These are phyloP conservation scores for Hylodesmum podocarpum DNA, from an alignment of 306 rosid genomes.

Conservation along the genomic window DNA sequence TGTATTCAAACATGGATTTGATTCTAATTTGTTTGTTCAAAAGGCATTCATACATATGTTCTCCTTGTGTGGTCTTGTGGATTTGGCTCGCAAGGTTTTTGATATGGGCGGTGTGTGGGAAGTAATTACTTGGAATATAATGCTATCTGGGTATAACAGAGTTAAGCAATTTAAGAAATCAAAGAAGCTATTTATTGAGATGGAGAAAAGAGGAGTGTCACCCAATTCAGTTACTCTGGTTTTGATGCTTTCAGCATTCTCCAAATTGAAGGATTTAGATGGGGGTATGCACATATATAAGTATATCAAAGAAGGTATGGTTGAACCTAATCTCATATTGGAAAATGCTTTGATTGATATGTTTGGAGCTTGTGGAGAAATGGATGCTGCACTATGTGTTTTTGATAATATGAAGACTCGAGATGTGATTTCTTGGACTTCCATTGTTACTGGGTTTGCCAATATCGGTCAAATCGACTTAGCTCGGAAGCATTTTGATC, in stretches of 20 bases:
- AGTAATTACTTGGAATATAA: constrained; percentile 73
- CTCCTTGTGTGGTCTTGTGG: constrained; percentile 53
- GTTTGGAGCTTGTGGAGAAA: constrained; percentile 79
- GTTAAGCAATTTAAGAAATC: constrained; percentile 58
- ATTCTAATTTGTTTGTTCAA: constrained; percentile 65
- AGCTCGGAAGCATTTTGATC: constrained; percentile 67
- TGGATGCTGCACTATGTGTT: constrained; percentile 59
- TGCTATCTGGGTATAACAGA: constrained; percentile 79
- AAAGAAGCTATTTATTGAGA: constrained; percentile 59
- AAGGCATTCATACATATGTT: constrained; percentile 71
- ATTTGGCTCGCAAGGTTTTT: constrained; percentile 63
- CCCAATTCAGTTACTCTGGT: constrained; percentile 78
- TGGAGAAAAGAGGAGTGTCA: constrained; percentile 56
- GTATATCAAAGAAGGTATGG: constrained; percentile 41
- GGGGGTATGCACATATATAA: constrained; percentile 54
- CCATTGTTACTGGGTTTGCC: constrained; percentile 66
- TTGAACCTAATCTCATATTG: constrained; percentile 54
- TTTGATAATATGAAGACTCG: constrained; percentile 61
- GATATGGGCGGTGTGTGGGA: constrained; percentile 53
- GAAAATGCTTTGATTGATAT: constrained; percentile 77
- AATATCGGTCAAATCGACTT: constrained; percentile 56
- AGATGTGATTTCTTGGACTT: constrained; percentile 94
- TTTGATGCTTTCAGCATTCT: constrained; percentile 71
- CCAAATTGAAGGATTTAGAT: constrained; percentile 76
- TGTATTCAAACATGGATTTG: constrained; percentile 65